Base-by-base conservation (phyloP, 305 asterid genomes). In the Nicotiana rustica region DNA sequence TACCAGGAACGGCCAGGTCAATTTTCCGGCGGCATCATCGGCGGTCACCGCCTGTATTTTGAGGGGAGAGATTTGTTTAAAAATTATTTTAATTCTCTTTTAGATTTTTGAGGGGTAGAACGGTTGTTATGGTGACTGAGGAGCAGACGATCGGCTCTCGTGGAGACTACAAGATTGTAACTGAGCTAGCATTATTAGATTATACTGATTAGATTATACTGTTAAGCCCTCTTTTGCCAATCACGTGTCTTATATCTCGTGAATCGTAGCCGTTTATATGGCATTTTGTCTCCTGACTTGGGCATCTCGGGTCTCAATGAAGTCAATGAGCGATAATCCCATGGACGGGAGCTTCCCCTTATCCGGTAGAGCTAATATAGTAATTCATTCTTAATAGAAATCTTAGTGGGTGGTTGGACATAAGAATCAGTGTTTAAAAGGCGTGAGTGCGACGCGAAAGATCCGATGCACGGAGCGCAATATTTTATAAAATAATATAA, bases 101-200 rank as follows among this genome's bases (percentile, higher is more conserved):
- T 4, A 4, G 18, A 25, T 15, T 59, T 59, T 59, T n/a, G 12
- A 21, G 78, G 78, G 52, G 80, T 38, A 80, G 65, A 62, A 29
- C 33, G 5, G 44, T 8, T 65, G 70, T 13, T 81, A 76, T 33
- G 82, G 38, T 81, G 73, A 21, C 83, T 47, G 88, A 83, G 86
- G 85, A 55, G 82, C 88, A 77, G 80, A 81, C 65, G 86, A 87
- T 85, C 47, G 73, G 56, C 49, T 80, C 86, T 25, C 88, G 18
- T 0, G 15, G 60, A 56, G 44, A 66, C 55, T 69, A 80, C 41
- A 10, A 9, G 36, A 38, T 17, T 71, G 55, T 18, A 56, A 49
- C 5, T 65, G 78, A 56, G 21, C 73, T 47, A 13, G 67, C 82
- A 19, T 8, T 17, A 66, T 15, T 35, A 21, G 79, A 77, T 68